Base-by-base conservation (phyloP, 1,284 basidiomycete genomes). In the Melampsora abietis-canadensis region DNA sequence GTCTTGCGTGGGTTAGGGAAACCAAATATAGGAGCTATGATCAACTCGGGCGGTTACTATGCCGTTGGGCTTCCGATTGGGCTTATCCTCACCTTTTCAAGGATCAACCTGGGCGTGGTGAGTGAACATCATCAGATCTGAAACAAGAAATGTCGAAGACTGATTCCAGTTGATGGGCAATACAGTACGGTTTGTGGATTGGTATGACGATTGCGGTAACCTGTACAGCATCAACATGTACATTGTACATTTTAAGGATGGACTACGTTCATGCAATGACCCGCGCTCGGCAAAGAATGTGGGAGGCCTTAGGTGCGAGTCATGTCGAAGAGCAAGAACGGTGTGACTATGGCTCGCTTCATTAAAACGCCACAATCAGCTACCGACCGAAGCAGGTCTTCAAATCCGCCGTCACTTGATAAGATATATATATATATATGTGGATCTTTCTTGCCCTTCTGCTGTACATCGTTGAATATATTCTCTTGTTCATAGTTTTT, bases 131-230 rank as follows among this genome's bases (percentile, higher is more conserved):
- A 17, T 65, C 30, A 21, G n/a, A n/a, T 54, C 8, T 54, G 1
- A n/a, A n/a, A 54, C 12, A 21, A 8, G 27, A n/a, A 54, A 54
- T 54, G 2, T 8, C 7, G 21, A n/a, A n/a, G 21, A 54, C 51
- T 54, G 19, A 54, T 54, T n/a, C 2, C 27, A 27, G 15, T 8
- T 54, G 51, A 54, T 14, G 14, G 21, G 4, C 4, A 61, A 14
- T 8, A 37, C 14, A 61, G 54, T 46, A 44, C 46, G 67, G 67
- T 2, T 54, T 69, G 2, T 69, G 67, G 67, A 40, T 47, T 2
- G 67, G 67, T 24, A 61, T 69, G 67, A 37, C 54, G 37, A 60
- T 69, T 4, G 67, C 67, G 7, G 57, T 69, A 6, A 69, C n/a
- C 17, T 37, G 31, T 37, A 69, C 54, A 2, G 54, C 67, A 12